Evolutionary conservation across 129 eudicot genomes (phyloP).

Genomic region (Gnaphalium uliginosum): DNA sequence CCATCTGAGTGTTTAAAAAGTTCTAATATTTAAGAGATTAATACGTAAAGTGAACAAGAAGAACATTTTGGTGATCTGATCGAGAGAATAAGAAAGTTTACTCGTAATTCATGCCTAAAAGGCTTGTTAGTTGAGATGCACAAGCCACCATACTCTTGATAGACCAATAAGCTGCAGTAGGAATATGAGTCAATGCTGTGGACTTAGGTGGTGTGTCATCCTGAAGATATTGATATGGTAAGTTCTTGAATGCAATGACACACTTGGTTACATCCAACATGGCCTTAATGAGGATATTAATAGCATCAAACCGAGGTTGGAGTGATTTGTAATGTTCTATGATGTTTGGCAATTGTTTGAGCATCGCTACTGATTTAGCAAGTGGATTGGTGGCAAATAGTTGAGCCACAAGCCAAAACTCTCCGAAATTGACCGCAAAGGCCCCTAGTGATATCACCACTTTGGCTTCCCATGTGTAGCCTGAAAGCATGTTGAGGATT

Average conservation of each 20-base stretch:
- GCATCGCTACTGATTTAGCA: constrained; percentile 76
- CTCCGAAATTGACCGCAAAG: constrained; percentile 71
- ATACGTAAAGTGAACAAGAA: no score
- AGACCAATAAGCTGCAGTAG: constrained; percentile 88
- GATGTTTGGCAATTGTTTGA: constrained; percentile 71
- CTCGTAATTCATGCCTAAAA: constrained; percentile 74
- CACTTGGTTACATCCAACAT: constrained; percentile 74
- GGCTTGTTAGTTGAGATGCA: constrained; percentile 63
- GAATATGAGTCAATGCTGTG: constrained; percentile 56
- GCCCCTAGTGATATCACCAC: constrained; percentile 71
- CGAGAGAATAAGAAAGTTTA: constrained; percentile 34
- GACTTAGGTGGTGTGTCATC: constrained; percentile 69
- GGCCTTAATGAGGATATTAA: constrained; percentile 55
- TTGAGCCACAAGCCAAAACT: constrained; percentile 85
- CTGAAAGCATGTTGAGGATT: constrained; percentile 64
- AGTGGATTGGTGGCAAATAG: constrained; percentile 60
- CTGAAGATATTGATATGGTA: constrained; percentile 66
- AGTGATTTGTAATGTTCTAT: constrained; percentile 55
- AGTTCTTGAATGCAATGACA: constrained; percentile 53
- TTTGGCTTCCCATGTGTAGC: constrained; percentile 86
- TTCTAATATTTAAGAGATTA: no score
- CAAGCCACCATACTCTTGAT: constrained; percentile 82
- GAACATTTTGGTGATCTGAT: no score
- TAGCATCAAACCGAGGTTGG: constrained; percentile 66
- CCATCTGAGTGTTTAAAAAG: no score